Percentiles rank a stretch among this genome's conserved stretches.
Evolutionary conservation across 257 asterid genomes (phyloP).

Genomic region (Plantago ovata): DNA sequence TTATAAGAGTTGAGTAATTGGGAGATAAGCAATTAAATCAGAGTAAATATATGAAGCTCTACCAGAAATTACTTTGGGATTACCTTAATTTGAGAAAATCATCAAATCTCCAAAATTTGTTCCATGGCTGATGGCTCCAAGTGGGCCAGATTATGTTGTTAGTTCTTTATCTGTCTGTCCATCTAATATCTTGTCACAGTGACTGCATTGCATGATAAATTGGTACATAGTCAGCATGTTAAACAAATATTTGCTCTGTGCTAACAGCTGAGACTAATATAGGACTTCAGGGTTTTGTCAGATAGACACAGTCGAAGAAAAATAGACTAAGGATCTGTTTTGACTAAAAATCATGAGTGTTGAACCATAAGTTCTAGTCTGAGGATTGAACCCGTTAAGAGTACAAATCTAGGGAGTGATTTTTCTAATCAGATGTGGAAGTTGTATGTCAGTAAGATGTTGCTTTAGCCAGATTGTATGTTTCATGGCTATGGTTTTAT

Average conservation of each 20-base stretch:
- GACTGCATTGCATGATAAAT: not conserved
- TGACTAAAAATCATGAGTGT: not conserved
- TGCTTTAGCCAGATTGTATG: not conserved
- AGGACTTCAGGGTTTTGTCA: not conserved
- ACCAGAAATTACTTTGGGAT: not conserved
- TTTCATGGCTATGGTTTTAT: slow-evolving; percentile 3
- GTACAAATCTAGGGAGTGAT: not conserved
- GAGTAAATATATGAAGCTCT: not conserved
- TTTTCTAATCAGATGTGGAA: not conserved
- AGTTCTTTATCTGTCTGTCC: not conserved
- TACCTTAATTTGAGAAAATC: not conserved
- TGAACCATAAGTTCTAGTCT: not conserved
- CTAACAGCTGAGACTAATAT: not conserved
- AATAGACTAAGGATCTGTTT: not conserved
- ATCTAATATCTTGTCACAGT: not conserved
- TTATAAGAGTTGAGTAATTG: not conserved
- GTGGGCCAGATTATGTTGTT: not conserved
- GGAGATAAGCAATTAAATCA: not conserved
- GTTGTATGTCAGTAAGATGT: not conserved
- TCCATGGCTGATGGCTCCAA: not conserved
- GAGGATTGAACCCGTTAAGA: not conserved
- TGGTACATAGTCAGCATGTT: not conserved
- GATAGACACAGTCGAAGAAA: not conserved
- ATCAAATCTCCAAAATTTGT: not conserved
- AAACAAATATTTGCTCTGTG: not conserved